Evolutionary conservation across 768 basidiomycete genomes (phyloP).

Genomic region (Trametes sanguinea): DNA sequence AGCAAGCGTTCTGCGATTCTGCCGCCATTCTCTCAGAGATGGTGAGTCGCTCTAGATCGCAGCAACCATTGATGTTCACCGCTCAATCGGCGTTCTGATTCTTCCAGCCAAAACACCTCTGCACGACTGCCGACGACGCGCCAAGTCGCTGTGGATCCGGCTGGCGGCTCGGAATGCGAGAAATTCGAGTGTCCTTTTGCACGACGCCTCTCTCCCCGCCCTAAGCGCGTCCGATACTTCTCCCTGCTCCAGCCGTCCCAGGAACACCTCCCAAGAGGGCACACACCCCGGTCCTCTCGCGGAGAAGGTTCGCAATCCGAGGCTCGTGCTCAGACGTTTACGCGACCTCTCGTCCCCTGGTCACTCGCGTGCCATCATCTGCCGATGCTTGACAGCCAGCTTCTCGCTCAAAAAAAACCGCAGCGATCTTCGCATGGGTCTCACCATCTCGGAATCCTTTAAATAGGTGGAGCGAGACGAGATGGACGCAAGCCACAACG

Average conservation of each 20-base stretch:
- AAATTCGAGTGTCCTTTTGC: not conserved
- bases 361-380: constrained; percentile 1
- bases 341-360: not conserved
- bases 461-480: no score
- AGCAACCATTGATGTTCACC: not conserved
- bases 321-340: not conserved
- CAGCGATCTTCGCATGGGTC: no score
- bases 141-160: not conserved
- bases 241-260: not conserved
- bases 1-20: not conserved
- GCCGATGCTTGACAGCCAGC: not conserved
- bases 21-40: not conserved
- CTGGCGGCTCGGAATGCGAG: no score
- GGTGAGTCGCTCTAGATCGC: not conserved
- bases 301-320: not conserved
- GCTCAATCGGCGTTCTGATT: no score
- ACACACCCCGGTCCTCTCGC: not conserved
- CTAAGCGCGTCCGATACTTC: not conserved
- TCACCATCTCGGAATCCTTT: no score
- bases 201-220: not conserved
- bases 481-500: no score
- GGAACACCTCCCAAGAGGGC: not conserved
- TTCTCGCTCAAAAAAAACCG: not conserved
- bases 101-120: no score
- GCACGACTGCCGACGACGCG: no score